Evolutionary conservation across 2,329 filamentous ascomycete species (phyloP).

Genomic region (Davidsoniella neocaledoniae): DNA sequence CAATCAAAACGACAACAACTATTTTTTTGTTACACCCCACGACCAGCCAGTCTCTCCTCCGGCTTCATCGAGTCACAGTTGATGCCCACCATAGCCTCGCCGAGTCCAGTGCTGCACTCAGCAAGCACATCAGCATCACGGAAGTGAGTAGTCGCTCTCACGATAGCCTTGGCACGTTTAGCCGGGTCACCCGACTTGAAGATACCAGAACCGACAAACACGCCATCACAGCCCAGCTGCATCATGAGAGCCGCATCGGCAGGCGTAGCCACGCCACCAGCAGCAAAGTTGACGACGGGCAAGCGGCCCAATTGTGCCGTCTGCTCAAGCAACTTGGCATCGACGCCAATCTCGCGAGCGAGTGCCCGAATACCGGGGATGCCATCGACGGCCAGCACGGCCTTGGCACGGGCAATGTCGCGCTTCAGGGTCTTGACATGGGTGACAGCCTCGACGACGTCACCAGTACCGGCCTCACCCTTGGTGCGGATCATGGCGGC

Average conservation of each 20-base stretch:
- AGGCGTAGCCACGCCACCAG: slow-evolving; percentile 97
- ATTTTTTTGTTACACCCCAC: slow-evolving; percentile 52
- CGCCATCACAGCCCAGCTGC: slow-evolving; percentile 94
- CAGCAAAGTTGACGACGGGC: slow-evolving; percentile 94
- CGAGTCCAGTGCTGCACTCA: slow-evolving; percentile 71
- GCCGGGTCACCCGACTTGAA: slow-evolving; percentile 91
- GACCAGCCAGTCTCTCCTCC: slow-evolving; percentile 64
- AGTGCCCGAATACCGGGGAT: slow-evolving; percentile 44
- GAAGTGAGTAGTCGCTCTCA: slow-evolving; percentile 84
- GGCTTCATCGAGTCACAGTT: slow-evolving; percentile 66
- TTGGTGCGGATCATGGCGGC: slow-evolving; percentile 99
- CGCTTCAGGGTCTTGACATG: slow-evolving; percentile 85
- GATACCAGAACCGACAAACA: slow-evolving; percentile 92
- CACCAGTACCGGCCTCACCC: slow-evolving; percentile 91
- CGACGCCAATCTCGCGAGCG: slow-evolving; percentile 66
- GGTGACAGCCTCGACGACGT: slow-evolving; percentile 88
- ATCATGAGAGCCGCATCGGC: slow-evolving; percentile 95
- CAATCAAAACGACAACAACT: not conserved
- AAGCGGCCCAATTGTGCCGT: slow-evolving; percentile 74
- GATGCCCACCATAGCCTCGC: slow-evolving; percentile 97
- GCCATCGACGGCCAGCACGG: slow-evolving; percentile 44
- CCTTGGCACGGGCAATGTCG: slow-evolving; percentile 66
- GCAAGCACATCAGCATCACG: slow-evolving; percentile 72
- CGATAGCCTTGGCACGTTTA: slow-evolving; percentile 84
- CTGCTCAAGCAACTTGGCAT: slow-evolving; percentile 66